phyloP scores from a whole-genome alignment of 306 rosid species.

The Sindora glabra region DNA sequence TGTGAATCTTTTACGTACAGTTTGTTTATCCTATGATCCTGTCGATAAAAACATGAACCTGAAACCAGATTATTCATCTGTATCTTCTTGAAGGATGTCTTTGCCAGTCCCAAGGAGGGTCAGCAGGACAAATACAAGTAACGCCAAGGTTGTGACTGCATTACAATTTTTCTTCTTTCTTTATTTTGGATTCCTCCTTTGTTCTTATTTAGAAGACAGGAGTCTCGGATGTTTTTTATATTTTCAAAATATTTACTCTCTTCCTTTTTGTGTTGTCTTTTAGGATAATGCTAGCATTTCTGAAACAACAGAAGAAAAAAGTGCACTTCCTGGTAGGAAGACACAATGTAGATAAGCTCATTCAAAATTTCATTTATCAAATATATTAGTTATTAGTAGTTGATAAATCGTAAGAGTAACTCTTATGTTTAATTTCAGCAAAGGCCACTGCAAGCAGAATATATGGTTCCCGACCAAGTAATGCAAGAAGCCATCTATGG shows the following conservation, averaged over 20 bases:
- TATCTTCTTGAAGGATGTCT: constrained; percentile 57
- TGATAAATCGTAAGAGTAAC: constrained; percentile 9
- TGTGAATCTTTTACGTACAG: neutral
- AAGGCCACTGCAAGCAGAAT: constrained; percentile 37
- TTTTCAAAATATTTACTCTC: neutral
- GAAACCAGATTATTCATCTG: constrained; percentile 14
- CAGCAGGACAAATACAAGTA: constrained; percentile 29
- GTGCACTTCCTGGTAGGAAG: constrained; percentile 38
- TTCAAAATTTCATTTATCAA: neutral
- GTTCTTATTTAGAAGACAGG: no score
- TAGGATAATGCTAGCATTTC: constrained; percentile 52
- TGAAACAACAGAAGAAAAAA: constrained; percentile 26
- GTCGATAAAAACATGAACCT: constrained; percentile 16
- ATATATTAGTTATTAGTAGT: neutral
- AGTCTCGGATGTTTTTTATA: no score
- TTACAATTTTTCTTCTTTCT: neutral
- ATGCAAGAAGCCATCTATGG: constrained; percentile 36
- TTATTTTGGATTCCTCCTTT: neutral
- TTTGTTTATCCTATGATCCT: neutral
- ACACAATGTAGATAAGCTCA: constrained; percentile 1
- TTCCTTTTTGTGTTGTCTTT: constrained; percentile 18
- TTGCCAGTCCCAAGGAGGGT: constrained; percentile 52
- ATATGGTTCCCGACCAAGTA: constrained; percentile 28
- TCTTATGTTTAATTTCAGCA: constrained; percentile 30
- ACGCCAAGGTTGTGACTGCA: constrained; percentile 37